These are phyloP conservation scores for Penstemon davidsonii DNA, from an alignment of 257 asterid species.

Conservation along the genomic window DNA sequence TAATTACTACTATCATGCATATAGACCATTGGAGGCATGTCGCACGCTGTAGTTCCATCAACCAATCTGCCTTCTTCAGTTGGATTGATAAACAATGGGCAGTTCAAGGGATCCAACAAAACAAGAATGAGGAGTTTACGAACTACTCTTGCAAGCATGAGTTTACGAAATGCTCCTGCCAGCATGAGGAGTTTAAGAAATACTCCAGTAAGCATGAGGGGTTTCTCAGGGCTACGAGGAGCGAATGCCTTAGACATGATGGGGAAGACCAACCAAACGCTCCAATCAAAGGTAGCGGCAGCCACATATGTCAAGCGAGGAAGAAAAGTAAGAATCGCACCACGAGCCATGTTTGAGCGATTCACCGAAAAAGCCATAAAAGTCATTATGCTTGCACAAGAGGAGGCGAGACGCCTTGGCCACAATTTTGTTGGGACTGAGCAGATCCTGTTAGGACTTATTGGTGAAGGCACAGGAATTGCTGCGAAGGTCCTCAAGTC, in stretches of 20 bases:
- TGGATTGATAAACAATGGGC: constrained; percentile 46
- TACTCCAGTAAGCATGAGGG: constrained; percentile 41
- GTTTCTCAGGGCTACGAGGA: constrained; percentile 68
- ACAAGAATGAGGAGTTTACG: constrained; percentile 45
- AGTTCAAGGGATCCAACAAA: constrained; percentile 53
- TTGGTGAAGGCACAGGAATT: constrained; percentile 98
- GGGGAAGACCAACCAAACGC: constrained; percentile 43
- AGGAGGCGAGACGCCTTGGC: constrained; percentile 97
- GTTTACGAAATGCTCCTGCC: not conserved
- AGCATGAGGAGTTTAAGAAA: constrained; percentile 37
- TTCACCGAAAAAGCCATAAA: constrained; percentile 96
- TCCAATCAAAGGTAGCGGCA: constrained; percentile 70
- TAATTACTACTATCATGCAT: constrained; percentile 21
- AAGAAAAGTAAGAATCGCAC: constrained; percentile 47
- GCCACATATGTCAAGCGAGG: constrained; percentile 46
- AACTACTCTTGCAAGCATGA: constrained; percentile 42
- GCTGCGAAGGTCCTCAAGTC: constrained; percentile 99
- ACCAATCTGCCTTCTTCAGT: constrained; percentile 63
- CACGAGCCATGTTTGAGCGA: constrained; percentile 97
- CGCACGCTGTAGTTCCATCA: constrained; percentile 64
- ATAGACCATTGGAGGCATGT: constrained; percentile 62
- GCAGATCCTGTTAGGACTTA: constrained; percentile 89
- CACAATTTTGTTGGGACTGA: constrained; percentile 97
- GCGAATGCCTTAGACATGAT: constrained; percentile 64
- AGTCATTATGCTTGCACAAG: constrained; percentile 98